Percentiles rank a stretch among this genome's conserved stretches.
phyloP scores from a whole-genome alignment of 2,329 filamentous ascomycete species.

The Ascomycota sp. region DNA sequence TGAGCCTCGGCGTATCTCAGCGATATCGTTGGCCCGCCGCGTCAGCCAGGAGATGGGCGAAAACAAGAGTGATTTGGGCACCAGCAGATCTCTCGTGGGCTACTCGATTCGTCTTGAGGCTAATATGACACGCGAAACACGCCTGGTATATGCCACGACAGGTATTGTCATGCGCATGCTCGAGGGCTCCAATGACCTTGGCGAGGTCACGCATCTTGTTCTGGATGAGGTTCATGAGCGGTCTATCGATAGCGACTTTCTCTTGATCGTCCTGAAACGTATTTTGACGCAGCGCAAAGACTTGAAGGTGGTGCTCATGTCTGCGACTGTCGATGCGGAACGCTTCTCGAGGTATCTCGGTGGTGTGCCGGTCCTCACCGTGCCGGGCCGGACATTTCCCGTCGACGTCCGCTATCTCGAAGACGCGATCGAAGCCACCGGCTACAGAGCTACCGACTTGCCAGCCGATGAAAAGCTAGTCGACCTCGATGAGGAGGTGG shows the following conservation, averaged over 20 bases:
- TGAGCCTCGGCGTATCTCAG: constrained; percentile 86
- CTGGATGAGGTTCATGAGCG: constrained; percentile 97
- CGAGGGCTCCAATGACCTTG: constrained; percentile 67
- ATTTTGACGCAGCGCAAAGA: constrained; percentile 58
- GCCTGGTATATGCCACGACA: constrained; percentile 73
- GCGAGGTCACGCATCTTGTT: constrained; percentile 80
- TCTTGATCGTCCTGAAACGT: constrained; percentile 78
- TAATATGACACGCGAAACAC: constrained; percentile 61
- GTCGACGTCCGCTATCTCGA: constrained; percentile 78
- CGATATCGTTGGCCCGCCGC: constrained; percentile 77
- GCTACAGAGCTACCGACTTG: constrained; percentile 35
- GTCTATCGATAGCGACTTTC: constrained; percentile 89
- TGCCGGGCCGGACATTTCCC: constrained; percentile 85
- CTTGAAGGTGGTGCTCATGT: constrained; percentile 90
- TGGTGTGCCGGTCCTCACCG: constrained; percentile 67
- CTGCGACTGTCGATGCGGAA: constrained; percentile 83
- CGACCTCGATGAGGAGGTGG: constrained; percentile 41
- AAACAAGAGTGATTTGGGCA: constrained; percentile 61
- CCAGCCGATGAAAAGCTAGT: constrained; percentile 28
- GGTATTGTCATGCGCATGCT: constrained; percentile 97
- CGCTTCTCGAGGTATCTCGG: constrained; percentile 78
- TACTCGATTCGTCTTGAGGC: constrained; percentile 89
- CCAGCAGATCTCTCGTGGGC: constrained; percentile 64
- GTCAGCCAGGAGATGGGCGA: constrained; percentile 94
- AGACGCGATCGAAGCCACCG: constrained; percentile 76